Conservation (phyloP, 2,329 filamentous ascomycete species). For the Fusarium clavum region DNA sequence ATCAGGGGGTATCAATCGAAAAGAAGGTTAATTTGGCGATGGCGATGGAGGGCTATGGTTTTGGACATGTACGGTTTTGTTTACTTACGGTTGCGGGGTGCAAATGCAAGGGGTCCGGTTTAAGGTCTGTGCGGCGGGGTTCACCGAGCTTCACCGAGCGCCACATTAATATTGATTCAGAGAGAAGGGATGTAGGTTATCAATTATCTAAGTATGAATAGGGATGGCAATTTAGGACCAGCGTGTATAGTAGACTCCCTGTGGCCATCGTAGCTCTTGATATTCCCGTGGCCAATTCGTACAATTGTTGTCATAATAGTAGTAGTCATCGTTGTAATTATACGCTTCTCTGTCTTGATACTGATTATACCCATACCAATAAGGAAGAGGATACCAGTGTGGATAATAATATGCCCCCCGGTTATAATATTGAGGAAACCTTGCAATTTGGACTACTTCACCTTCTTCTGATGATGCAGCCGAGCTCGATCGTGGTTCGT, state of each 20-base stretch:
- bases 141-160: constrained; percentile 40
- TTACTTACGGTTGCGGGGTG: constrained; percentile 49
- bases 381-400: neutral
- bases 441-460: neutral
- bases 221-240: neutral
- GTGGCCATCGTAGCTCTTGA: constrained; percentile 22
- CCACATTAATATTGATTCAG: constrained; percentile 15
- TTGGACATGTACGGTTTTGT: constrained; percentile 37
- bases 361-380: constrained; percentile 1
- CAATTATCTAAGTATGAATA: neutral
- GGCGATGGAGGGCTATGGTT: neutral
- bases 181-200: neutral
- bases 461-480: neutral
- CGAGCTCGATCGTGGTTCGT: neutral
- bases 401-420: neutral
- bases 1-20: neutral
- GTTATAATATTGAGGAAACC: neutral
- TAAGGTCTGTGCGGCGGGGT: constrained; percentile 44
- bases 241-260: constrained; percentile 23
- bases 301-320: neutral
- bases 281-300: neutral
- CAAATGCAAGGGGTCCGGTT: constrained; percentile 8
- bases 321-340: neutral
- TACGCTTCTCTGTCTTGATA: neutral
- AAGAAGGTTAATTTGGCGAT: neutral